Evolutionary conservation across 768 basidiomycete genomes (phyloP).

Genomic region (Boletus barrowsii): DNA sequence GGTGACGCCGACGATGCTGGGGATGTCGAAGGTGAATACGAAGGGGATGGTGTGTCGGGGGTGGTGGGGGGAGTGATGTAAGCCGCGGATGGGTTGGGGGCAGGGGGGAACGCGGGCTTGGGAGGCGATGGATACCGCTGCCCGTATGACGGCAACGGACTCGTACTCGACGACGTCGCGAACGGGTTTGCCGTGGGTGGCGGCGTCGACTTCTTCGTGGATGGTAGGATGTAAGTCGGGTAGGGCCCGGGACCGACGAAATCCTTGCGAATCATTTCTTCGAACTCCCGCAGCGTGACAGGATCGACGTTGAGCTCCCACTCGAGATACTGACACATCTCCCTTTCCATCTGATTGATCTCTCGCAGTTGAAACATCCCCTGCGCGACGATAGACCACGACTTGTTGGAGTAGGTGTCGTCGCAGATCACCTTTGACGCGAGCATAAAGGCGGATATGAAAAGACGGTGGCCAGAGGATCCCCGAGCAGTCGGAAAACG

Average conservation of each 20-base stretch:
- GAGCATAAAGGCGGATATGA: conserved; percentile 75
- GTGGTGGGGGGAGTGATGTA: conserved; percentile 34
- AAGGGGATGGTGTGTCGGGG: conserved; percentile 55
- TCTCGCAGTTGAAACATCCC: conserved; percentile 76
- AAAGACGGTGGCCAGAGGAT: conserved; percentile 67
- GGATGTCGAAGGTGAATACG: conserved; percentile 49
- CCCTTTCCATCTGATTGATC: conserved; percentile 80
- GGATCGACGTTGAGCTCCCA: conserved; percentile 85
- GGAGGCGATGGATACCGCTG: conserved; percentile 32
- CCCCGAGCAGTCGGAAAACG: conserved; percentile 76
- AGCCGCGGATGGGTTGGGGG: conserved; percentile 6
- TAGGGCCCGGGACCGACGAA: conserved; percentile 56
- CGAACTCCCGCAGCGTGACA: conserved; percentile 56
- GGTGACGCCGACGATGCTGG: conserved; percentile 63
- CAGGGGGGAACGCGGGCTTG: conserved; percentile 22
- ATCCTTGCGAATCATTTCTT: conserved; percentile 56
- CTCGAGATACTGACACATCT: conserved; percentile 85
- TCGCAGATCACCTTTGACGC: conserved; percentile 83
- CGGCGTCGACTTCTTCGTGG: conserved; percentile 60
- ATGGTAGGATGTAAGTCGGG: conserved; percentile 59
- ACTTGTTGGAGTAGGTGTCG: conserved; percentile 92
- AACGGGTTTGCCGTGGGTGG: conserved; percentile 31
- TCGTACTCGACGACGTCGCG: conserved; percentile 30
- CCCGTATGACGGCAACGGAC: conserved; percentile 28
- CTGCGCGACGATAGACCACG: conserved; percentile 88